Percentiles rank a stretch among this genome's conserved stretches.
phyloP scores from a whole-genome alignment of 2,329 filamentous ascomycete species.

The Curvularia eragrostidis region DNA sequence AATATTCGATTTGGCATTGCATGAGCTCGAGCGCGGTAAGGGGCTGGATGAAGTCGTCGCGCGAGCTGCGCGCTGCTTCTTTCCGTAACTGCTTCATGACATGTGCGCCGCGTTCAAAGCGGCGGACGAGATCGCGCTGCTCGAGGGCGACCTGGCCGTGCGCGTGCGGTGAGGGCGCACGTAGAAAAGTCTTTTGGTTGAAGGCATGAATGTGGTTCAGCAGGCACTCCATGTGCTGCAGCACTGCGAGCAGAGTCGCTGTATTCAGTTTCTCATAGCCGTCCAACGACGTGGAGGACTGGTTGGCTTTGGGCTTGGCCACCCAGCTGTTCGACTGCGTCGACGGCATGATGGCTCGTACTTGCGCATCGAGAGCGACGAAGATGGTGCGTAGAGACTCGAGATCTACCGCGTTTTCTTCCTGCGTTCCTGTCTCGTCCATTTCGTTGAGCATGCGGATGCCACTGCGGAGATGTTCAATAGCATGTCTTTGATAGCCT shows the following conservation, averaged over 20 bases:
- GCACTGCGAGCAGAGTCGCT: slow-evolving; percentile 18
- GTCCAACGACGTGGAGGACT: neutral
- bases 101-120: slow-evolving; percentile 15
- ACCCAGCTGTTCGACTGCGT: slow-evolving; percentile 31
- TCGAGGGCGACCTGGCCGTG: slow-evolving; percentile 11
- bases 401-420: slow-evolving; percentile 34
- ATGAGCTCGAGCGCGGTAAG: slow-evolving; percentile 22
- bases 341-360: slow-evolving; percentile 38
- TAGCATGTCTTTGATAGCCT: slow-evolving; percentile 37
- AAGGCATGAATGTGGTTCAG: slow-evolving; percentile 39
- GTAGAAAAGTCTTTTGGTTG: slow-evolving; percentile 26
- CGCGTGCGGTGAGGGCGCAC: slow-evolving; percentile 11
- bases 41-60: slow-evolving; percentile 6
- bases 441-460: slow-evolving; percentile 41
- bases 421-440: slow-evolving; percentile 18
- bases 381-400: slow-evolving; percentile 40
- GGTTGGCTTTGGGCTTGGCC: slow-evolving; percentile 24
- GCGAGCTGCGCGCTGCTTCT: neutral
- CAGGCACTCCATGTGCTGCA: slow-evolving; percentile 30
- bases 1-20: slow-evolving; percentile 23
- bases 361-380: slow-evolving; percentile 41
- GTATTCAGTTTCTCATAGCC: slow-evolving; percentile 9
- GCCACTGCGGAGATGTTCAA: slow-evolving; percentile 42
- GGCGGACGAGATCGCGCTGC: slow-evolving; percentile 11
- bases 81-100: slow-evolving; percentile 16